These are phyloP conservation scores for Fusarium sp. DNA, from an alignment of 2,329 filamentous ascomycete genomes.

Conservation along the genomic window DNA sequence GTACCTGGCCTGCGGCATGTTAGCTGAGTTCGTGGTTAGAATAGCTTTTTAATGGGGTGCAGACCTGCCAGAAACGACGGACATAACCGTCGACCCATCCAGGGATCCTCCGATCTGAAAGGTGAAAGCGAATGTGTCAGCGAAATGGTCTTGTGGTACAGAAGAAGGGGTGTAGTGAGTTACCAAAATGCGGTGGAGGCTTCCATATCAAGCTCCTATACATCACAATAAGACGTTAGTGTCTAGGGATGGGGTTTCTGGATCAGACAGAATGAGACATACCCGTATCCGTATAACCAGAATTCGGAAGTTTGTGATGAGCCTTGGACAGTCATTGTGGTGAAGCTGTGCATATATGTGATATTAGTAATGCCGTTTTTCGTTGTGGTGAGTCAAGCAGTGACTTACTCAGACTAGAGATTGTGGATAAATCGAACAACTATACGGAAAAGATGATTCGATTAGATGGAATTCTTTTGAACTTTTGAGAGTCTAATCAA, in stretches of 20 bases:
- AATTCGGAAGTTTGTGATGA: conserved; percentile 67
- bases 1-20: conserved; percentile 49
- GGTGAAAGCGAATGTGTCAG: conserved; percentile 16
- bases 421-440: too few species aligned
- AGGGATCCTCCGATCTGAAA: conserved; percentile 79
- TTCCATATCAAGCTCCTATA: conserved; percentile 93
- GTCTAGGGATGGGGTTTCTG: conserved; percentile 24
- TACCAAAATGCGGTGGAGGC: conserved; percentile 94
- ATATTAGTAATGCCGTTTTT: conserved; percentile 26
- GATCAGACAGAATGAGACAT: conserved; percentile 42
- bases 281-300: conserved; percentile 99
- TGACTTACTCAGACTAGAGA: background rate
- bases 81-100: conserved; percentile 96
- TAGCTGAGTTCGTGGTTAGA: conserved; percentile 8
- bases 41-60: conserved; percentile 45
- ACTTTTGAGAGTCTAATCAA: too few species aligned
- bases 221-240: background rate
- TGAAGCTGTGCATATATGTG: background rate
- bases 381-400: background rate
- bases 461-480: too few species aligned
- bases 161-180: conserved; percentile 58
- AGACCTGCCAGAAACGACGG: conserved; percentile 95
- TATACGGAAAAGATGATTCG: background rate
- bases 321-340: conserved; percentile 51
- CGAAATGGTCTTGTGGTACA: conserved; percentile 1